Evolutionary conservation across 257 asterid species (phyloP).

Genomic region (Ilex aquifolium): DNA sequence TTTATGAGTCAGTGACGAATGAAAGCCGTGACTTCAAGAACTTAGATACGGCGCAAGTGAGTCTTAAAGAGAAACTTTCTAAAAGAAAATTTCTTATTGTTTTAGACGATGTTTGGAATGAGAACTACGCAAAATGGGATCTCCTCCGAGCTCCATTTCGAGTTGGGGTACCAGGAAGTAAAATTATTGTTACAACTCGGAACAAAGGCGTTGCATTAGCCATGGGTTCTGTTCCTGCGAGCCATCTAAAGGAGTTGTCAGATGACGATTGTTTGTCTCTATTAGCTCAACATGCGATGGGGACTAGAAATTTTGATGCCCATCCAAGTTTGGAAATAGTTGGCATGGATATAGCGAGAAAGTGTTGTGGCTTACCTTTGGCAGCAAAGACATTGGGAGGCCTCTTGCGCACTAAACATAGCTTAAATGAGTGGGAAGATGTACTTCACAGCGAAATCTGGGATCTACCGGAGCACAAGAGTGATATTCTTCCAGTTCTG

Average conservation of each 20-base stretch:
- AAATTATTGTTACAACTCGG: neutral
- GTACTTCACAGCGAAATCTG: conserved; percentile 52
- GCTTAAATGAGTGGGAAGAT: conserved; percentile 39
- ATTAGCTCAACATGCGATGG: conserved; percentile 30
- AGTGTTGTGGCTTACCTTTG: conserved; percentile 66
- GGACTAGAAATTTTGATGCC: conserved; percentile 23
- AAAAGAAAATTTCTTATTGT: neutral
- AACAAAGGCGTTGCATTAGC: neutral
- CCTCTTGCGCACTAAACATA: conserved; percentile 38
- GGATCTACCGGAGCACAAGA: conserved; percentile 34
- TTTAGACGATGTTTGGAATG: neutral
- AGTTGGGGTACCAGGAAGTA: too few species aligned
- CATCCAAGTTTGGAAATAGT: conserved; percentile 24
- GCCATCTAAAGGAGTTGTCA: conserved; percentile 42
- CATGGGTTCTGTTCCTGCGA: conserved; percentile 14
- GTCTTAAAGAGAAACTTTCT: too few species aligned
- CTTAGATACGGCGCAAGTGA: too few species aligned
- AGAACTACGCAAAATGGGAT: neutral
- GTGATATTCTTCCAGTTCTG: conserved; percentile 40
- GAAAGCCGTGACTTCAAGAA: too few species aligned
- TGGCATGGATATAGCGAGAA: conserved; percentile 44
- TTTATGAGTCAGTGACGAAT: too few species aligned
- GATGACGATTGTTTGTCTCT: conserved; percentile 49
- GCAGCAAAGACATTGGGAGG: conserved; percentile 67
- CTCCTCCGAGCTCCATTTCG: too few species aligned